A percentile compares a stretch with the other conserved stretches of the same genome.
These are phyloP conservation scores for Gaertneriomyces semiglobifer DNA, from an alignment of 192 early-diverging fungal species.

Conservation along the genomic window DNA sequence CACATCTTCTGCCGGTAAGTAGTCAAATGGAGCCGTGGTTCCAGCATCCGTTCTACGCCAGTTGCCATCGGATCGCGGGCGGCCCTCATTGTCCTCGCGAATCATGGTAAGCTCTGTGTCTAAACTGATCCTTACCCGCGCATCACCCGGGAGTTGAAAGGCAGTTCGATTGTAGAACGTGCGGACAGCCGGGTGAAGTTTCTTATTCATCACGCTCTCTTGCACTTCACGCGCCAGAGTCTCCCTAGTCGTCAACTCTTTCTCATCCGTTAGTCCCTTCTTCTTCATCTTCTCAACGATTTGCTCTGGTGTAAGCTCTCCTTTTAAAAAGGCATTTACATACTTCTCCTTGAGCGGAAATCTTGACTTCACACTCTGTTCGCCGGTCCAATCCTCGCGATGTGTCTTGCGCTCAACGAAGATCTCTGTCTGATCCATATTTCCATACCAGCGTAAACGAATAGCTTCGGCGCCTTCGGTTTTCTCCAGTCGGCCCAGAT, in stretches of 20 bases:
- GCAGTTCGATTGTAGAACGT: slow-evolving; percentile 97
- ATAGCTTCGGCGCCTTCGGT: slow-evolving; percentile 77
- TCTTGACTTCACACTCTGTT: slow-evolving; percentile 74
- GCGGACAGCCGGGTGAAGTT: slow-evolving; percentile 70
- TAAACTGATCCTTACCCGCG: slow-evolving; percentile 85
- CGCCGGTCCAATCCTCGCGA: slow-evolving; percentile 84
- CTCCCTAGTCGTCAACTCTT: slow-evolving; percentile 71
- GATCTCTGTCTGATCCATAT: slow-evolving; percentile 74
- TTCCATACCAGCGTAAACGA: slow-evolving; percentile 93
- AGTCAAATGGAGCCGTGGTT: slow-evolving; percentile 72
- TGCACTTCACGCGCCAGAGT: slow-evolving; percentile 71
- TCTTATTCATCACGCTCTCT: slow-evolving; percentile 59
- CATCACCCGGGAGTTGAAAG: slow-evolving; percentile 96
- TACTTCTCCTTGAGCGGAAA: slow-evolving; percentile 93
- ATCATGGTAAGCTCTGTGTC: slow-evolving; percentile 95
- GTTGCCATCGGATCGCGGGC: slow-evolving; percentile 69
- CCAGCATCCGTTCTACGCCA: slow-evolving; percentile 90
- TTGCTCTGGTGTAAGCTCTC: slow-evolving; percentile 69
- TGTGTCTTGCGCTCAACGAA: slow-evolving; percentile 99
- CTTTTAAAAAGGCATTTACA: slow-evolving; percentile 81
- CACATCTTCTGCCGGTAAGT: slow-evolving; percentile 76
- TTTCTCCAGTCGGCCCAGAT: slow-evolving; percentile 80
- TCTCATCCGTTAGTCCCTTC: slow-evolving; percentile 58
- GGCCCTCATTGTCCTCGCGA: slow-evolving; percentile 84
- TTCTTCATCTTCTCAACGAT: slow-evolving; percentile 74